These are phyloP conservation scores for Hibiscus trionum DNA, from an alignment of 345 rosid species.

Conservation along the genomic window DNA sequence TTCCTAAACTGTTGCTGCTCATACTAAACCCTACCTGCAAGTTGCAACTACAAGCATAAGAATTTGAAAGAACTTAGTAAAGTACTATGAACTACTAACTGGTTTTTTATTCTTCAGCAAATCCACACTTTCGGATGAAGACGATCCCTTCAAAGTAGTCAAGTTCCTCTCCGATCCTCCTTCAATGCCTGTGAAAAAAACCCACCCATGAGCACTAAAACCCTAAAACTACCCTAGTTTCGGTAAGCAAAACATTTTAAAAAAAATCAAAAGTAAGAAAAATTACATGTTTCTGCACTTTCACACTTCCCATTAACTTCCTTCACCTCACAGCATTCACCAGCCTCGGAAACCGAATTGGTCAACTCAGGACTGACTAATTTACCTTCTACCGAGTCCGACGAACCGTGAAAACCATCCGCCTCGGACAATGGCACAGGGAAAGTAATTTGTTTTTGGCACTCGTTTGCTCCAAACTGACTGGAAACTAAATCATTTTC, in stretches of 20 bases:
- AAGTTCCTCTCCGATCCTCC: conserved; percentile 31
- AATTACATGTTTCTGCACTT: conserved; percentile 36
- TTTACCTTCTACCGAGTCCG: conserved; percentile 26
- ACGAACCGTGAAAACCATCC: conserved; percentile 32
- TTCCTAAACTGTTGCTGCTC: neutral
- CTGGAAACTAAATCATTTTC: conserved; percentile 18
- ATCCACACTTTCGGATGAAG: conserved; percentile 36
- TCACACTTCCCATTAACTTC: conserved; percentile 32
- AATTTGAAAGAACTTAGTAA: neutral
- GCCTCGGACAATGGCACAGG: conserved; percentile 59
- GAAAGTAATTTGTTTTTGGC: conserved; percentile 41
- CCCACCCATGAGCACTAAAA: neutral
- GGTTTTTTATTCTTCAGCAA: conserved; percentile 45
- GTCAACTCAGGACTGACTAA: conserved; percentile 6
- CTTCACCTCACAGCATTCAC: conserved; percentile 25
- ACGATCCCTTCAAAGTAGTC: conserved; percentile 30
- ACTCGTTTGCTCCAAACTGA: conserved; percentile 21
- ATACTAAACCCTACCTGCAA: neutral
- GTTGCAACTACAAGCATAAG: neutral
- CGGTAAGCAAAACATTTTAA: neutral
- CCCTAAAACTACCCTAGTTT: neutral
- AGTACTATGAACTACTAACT: conserved; percentile 33
- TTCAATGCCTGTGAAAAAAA: conserved; percentile 32
- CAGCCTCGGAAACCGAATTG: conserved; percentile 17
- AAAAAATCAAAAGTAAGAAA: conserved; percentile 10